Base-by-base conservation (phyloP, 805 yeast species). In the Blastobotrys terrestris region DNA sequence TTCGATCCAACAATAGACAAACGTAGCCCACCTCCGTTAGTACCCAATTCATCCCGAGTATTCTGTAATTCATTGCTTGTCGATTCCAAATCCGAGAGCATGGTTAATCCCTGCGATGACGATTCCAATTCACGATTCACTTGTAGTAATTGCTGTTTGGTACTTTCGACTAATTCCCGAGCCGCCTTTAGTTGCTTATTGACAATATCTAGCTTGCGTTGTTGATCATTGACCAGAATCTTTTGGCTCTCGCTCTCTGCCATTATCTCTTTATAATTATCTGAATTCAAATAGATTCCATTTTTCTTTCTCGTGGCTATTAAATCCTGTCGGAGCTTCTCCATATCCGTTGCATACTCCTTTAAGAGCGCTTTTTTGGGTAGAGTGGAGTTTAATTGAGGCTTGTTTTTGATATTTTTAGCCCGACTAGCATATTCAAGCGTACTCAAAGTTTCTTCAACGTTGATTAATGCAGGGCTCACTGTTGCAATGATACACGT, bases 381-480 rank as follows among this genome's bases (percentile, higher is more conserved):
- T 16, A 51, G 16, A 7, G 54, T 40, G n/a, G 50, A 19, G 48
- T 56, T 61, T 46, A 80, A 66, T 72, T 88, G 87, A 1, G 87
- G 87, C 63, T 77, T 81, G 63, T 84, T 84, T 60, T 79, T 80
- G 55, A 90, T 87, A 57, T 81, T 84, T 58, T 88, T 87, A 1
- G 97, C 97, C 55, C 90, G 82, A 50, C 83, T 80, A 2, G 97
- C 96, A 66, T 90, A 90, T 58, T 88, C 94, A 49, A 90, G 73
- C 0, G 97, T 90, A 58, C 94, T 85, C 44, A 84, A 66, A 0
- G 96, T 87, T 65, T 90, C 97, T 26, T 85, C 91, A n/a, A 81
- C 71, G 55, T 85, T 86, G 26, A 80, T 73, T 54, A 77, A 77
- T 0, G 95, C 95, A 0, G 96, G 95, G 5, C 95, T 87, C 1